phyloP scores from a whole-genome alignment of 2,329 filamentous ascomycete species.

The Beauveria sp. region DNA sequence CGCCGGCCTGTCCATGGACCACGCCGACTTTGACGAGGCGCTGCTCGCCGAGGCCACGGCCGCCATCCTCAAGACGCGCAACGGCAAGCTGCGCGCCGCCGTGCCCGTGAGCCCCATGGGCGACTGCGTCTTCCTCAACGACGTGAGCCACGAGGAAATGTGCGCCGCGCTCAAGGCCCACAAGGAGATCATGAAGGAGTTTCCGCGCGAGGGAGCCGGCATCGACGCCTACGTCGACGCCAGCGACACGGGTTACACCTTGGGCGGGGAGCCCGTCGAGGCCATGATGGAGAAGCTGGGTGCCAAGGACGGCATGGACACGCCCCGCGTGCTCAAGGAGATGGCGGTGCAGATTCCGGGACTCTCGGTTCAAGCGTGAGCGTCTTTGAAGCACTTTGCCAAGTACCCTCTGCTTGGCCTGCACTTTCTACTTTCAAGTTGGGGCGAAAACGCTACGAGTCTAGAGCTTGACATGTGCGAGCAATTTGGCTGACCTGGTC shows the following conservation, averaged over 20 bases:
- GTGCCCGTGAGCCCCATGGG: conserved; percentile 59
- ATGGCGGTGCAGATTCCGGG: background rate
- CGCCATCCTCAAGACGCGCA: conserved; percentile 64
- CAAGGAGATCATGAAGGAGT: conserved; percentile 56
- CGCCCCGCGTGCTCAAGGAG: background rate
- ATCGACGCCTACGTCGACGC: conserved; percentile 63
- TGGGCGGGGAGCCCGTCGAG: conserved; percentile 24
- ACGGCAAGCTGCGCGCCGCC: conserved; percentile 59
- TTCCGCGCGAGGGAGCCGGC: conserved; percentile 56
- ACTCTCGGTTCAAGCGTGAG: background rate
- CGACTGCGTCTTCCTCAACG: conserved; percentile 60
- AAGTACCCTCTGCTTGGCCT: background rate
- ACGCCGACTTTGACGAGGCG: conserved; percentile 57
- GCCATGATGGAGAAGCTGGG: background rate
- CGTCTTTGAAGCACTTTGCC: background rate
- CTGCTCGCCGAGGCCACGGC: conserved; percentile 58
- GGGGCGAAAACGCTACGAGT: background rate
- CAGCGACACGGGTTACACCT: conserved; percentile 55
- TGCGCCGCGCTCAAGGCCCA: conserved; percentile 51
- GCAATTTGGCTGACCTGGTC: background rate
- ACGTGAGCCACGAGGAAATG: conserved; percentile 56
- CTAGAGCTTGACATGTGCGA: background rate
- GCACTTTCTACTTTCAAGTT: background rate
- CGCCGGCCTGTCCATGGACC: conserved; percentile 64
- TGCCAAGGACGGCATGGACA: background rate